A percentile compares a stretch with the other conserved stretches of the same genome.
These are phyloP conservation scores for Roridomyces roridus DNA, from an alignment of 768 basidiomycete species.

Conservation along the genomic window DNA sequence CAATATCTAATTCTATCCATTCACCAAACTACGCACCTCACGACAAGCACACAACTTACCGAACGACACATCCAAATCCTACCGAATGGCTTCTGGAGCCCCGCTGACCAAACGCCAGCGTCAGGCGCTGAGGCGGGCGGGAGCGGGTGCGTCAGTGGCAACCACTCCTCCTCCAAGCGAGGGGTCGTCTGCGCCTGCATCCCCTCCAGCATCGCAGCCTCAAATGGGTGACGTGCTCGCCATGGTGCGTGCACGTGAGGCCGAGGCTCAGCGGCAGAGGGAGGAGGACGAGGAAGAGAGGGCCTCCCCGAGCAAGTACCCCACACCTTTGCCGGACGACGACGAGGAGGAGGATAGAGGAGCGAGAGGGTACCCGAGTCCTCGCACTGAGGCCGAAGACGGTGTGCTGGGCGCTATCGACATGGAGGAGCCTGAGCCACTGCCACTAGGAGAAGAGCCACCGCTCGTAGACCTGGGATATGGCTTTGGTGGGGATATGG, in stretches of 20 bases:
- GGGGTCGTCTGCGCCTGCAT: not conserved
- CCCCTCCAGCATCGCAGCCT: not conserved
- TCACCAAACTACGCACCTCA: no score
- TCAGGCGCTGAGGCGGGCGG: not conserved
- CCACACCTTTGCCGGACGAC: constrained; percentile 21
- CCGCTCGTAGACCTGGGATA: no score
- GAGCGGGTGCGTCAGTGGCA: not conserved
- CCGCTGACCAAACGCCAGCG: constrained; percentile 5
- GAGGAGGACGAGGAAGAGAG: not conserved
- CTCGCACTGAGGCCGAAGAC: no score
- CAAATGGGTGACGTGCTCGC: no score
- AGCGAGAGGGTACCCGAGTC: not conserved
- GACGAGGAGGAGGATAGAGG: not conserved
- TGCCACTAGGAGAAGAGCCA: no score
- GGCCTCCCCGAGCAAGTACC: constrained; percentile 23
- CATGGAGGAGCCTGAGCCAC: not conserved
- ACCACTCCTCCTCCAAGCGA: not conserved
- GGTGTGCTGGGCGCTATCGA: not conserved
- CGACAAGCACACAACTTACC: no score
- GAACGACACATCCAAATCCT: not conserved
- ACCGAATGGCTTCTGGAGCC: not conserved
- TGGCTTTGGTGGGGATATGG: no score
- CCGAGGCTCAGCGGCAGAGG: not conserved
- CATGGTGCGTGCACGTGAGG: not conserved
- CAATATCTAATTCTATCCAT: no score